Base-by-base conservation (phyloP, 2,329 filamentous ascomycete species). In the Ascochyta clinopodiicola region DNA sequence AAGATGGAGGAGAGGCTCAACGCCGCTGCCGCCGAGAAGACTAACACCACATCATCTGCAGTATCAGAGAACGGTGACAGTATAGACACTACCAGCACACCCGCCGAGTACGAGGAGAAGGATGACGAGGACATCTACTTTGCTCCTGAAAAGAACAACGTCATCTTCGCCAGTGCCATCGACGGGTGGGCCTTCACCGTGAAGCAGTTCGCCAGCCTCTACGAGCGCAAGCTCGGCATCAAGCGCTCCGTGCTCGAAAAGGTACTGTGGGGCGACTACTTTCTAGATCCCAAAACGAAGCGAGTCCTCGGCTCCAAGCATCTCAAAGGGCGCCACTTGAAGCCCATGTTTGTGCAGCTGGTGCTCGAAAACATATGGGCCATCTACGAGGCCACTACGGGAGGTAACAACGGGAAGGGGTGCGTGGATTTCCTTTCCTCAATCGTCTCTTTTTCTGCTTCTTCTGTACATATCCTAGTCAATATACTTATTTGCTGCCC, bases 131-230 rank as follows among this genome's bases (percentile, higher is more conserved):
- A 97, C 74, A 88, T 99, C 24, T 99, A 99, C 75, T 99, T 99
- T 77, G 92, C 95, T 0, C 95, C 95, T 0, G 95, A 99, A 72
- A 96, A 94, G 77, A 97, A 97, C 76, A 99, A 99, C 71, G 95
- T 99, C 75, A 98, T 99, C 61, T 99, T 99, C 75, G 92, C 92
- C 79, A 98, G 94, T 73, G 95, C 95, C 56, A 89, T 96, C 52
- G 95, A 99, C 72, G 95, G 95, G n/a, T 99, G 95, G 95, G 95
- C 95, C 2, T 99, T 99, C 69, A 99, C 95, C 0, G 88, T 96
- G 44, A 86, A 92, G 45, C 95, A 99, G 69, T 99, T 99, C 73
- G 93, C 95, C 17, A 86, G 86, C 34, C 80, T 98, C 25, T 99
- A 98, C 71, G 94, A 98, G 77, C 96, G 93, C 81, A 99, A 99